Evolutionary conservation across 2,329 filamentous ascomycete genomes (phyloP), one percentile per base, ranked within the genome.

Genomic region (Colletotrichum sp.): DNA sequence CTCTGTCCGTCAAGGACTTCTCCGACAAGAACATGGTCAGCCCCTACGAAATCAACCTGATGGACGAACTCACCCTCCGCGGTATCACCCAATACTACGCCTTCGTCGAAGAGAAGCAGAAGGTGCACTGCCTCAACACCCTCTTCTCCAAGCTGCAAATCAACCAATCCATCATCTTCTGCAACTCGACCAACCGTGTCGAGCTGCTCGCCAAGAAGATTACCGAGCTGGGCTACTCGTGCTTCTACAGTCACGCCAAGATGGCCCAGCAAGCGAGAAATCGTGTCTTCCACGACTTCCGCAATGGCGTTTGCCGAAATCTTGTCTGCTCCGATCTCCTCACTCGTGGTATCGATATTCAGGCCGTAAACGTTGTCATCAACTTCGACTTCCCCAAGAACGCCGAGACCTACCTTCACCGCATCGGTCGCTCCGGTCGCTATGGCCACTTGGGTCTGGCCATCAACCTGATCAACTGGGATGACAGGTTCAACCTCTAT

Each of bases 351-450:
- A 99, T 99, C 82, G 97, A 99, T 87, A 99, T 99, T 79, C 97
- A 99, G 86, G 97, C 97, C 70, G 97, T 99, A 83, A 99, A 99
- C 81, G 97, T 99, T 71, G 97, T 99, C 84, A 99, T 99, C 92
- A 99, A 99, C 89, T 99, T 99, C 82, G 97, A 99, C 83, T 99
- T 99, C 85, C 97, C 97, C 71, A 99, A 99, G 89, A 99, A 99
- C 82, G 98, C 97, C 18, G 97, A 99, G 87, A 99, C 97, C 0
- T 99, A 99, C 84, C 93, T 99, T 74, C 97, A 99, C 87, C 95
- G 97, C 80, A 99, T 99, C 84, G 97, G 97, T 89, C 95, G 97
- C 83, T 99, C 97, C 68, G 97, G 97, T 80, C 95, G 97, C 79
- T 99, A 98, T 84, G 97, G 97, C 79, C 97, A 99, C 87, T 91